Evolutionary conservation across 2,329 filamentous ascomycete genomes (phyloP).

Genomic region (Tolypocladium tropicale): DNA sequence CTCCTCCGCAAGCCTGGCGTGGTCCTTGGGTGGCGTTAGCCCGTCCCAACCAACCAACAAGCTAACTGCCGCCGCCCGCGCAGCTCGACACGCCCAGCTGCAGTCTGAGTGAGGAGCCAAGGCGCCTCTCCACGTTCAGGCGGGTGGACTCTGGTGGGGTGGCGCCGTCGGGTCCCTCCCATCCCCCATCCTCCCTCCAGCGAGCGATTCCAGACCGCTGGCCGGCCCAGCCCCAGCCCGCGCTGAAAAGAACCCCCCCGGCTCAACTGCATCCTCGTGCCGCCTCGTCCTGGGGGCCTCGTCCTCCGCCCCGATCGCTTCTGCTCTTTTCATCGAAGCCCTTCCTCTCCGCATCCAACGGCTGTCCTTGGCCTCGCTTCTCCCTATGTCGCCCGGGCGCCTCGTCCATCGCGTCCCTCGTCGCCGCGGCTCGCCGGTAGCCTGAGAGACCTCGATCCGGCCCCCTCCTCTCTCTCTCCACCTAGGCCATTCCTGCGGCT

Average conservation of each 20-base stretch:
- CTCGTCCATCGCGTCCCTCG: not conserved
- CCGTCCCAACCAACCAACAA: no score
- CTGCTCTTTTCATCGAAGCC: not conserved
- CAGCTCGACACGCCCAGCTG: no score
- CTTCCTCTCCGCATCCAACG: not conserved
- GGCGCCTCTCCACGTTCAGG: not conserved
- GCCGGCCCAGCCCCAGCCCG: not conserved
- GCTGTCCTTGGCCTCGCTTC: not conserved
- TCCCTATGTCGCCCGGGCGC: not conserved
- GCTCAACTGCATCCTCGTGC: not conserved
- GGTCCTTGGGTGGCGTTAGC: no score
- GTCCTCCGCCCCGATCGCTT: not conserved
- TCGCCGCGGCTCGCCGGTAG: not conserved
- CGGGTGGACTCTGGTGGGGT: no score
- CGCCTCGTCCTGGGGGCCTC: not conserved
- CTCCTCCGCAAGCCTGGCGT: no score
- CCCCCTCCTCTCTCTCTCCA: not conserved
- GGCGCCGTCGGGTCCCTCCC: no score
- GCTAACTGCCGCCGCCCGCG: no score
- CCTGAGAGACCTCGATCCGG: not conserved
- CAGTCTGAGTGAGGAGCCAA: no score
- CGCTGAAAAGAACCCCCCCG: not conserved
- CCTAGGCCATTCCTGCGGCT: not conserved
- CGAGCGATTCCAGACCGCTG: not conserved
- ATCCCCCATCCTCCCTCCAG: no score